A percentile compares a stretch with the other conserved stretches of the same genome.
Conservation (phyloP, 495 filamentous ascomycete species). For the Penicillium paxilli region DNA sequence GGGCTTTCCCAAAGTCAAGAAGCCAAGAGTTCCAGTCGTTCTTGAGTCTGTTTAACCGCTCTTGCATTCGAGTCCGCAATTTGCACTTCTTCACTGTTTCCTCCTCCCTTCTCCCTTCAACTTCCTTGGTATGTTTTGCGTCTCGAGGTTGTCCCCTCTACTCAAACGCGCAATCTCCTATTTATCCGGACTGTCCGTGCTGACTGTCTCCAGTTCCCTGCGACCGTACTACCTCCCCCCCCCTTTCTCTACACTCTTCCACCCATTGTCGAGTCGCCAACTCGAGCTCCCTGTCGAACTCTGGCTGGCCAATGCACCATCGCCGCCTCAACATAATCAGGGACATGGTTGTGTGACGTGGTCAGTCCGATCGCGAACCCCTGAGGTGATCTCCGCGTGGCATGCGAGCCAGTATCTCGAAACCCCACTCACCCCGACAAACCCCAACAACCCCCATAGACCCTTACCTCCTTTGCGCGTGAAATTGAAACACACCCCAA, state of each 20-base stretch:
- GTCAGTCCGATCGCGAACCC: slow-evolving; percentile 25
- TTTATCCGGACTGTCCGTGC: slow-evolving; percentile 10
- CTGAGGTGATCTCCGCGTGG: slow-evolving; percentile 30
- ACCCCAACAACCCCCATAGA: slow-evolving; percentile 1
- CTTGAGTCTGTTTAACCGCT: not conserved
- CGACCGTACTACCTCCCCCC: slow-evolving; percentile 15
- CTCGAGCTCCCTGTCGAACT: slow-evolving; percentile 2
- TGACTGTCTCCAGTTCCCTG: not conserved
- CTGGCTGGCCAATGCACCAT: slow-evolving; percentile 24
- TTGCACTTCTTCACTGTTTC: no score
- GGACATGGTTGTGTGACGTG: slow-evolving; percentile 40
- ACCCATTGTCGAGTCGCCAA: not conserved
- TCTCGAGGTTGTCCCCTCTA: no score
- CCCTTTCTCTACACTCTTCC: slow-evolving; percentile 22
- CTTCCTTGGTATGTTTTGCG: no score
- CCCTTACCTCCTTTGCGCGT: not conserved
- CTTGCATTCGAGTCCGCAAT: no score
- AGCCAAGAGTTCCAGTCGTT: not conserved
- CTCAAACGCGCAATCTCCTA: not conserved
- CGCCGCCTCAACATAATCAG: slow-evolving; percentile 8
- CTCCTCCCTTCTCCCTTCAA: no score
- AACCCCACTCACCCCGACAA: slow-evolving; percentile 9
- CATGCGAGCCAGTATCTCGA: slow-evolving; percentile 23
- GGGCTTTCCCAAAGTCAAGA: slow-evolving; percentile 18
- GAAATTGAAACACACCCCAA: not conserved